Evolutionary conservation across 1,139 yeast genomes (phyloP).

Genomic region (Lodderomyces oxycetoniae): DNA sequence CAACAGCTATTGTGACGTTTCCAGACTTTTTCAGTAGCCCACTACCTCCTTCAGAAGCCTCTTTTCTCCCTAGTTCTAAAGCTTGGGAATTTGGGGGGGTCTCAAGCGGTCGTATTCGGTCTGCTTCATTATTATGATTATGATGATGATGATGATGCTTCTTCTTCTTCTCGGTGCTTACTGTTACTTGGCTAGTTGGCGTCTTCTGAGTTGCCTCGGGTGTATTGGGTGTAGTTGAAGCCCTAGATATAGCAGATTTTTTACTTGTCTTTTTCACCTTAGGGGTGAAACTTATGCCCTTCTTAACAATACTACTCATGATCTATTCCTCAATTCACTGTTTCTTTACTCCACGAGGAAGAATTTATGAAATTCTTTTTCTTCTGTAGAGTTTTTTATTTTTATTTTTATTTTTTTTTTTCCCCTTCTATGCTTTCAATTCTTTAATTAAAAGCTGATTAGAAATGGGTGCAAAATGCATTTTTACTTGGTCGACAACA

Average conservation of each 20-base stretch:
- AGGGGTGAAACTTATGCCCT: slow-evolving; percentile 37
- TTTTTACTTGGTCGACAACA: slow-evolving; percentile 10
- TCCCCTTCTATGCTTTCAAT: neutral
- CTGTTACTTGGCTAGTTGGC: neutral
- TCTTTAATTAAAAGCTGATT: neutral
- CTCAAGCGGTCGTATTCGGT: slow-evolving; percentile 1
- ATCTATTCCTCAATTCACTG: no score
- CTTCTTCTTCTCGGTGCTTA: neutral
- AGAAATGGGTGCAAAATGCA: slow-evolving; percentile 10
- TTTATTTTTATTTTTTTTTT: slow-evolving; percentile 4
- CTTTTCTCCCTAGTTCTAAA: slow-evolving; percentile 6
- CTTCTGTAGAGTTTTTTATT: slow-evolving; percentile 5
- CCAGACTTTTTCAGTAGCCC: no score
- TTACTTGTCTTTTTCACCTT: slow-evolving; percentile 27
- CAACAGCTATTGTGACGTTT: no score
- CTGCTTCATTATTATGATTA: neutral
- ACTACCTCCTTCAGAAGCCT: no score
- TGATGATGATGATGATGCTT: neutral
- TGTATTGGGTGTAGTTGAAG: slow-evolving; percentile 18
- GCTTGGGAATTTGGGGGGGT: slow-evolving; percentile 7
- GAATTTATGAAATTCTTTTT: no score
- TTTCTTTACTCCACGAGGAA: no score
- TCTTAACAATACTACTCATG: slow-evolving; percentile 50
- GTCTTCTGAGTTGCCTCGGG: slow-evolving; percentile 11
- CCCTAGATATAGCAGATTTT: slow-evolving; percentile 17